Base-by-base conservation (phyloP, 1,284 basidiomycete genomes). In the Coriolopsis trogii region DNA sequence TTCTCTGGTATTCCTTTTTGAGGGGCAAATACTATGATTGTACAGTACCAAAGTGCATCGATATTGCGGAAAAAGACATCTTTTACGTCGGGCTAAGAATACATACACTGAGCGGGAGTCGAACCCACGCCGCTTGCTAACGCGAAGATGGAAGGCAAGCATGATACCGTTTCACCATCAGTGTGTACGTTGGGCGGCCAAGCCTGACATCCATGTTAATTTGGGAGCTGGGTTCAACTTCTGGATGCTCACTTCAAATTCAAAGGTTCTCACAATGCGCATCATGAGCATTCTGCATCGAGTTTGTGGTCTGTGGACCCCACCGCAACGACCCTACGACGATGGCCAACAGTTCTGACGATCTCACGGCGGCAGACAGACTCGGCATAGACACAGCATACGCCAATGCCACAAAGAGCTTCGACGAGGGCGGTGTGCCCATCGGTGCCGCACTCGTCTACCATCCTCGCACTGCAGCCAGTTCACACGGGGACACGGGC, bases 361-460 rank as follows among this genome's bases (percentile, higher is more conserved):
- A 6, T 16, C 26, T 33, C 13, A 25, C 26, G 29, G 44, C 45
- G 18, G 34, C 25, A 10, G 61, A 63, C 56, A 51, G 23, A 6
- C 21, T 59, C 24, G 62, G 65, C 44, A 55, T 70, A 29, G 40
- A 54, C 9, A 40, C 52, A 18, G 78, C 80, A 15, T 63, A 79
- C 23, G 63, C 63, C 6, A 70, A 81, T 51, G 82, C 81, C 0
- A 63, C 60, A 26, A 70, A 73, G 53, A 72, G 78, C 52, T 72
- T 68, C 40, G 54, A 55, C 0, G 75, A 82, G 51, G 80, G 81
- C 1, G 83, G 84, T 0, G 73, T 85, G 28, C 84, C 83, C 4
- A 85, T 86, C 56, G 82, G 84, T 15, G 74, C 77, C 12, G 74
- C 73, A 4, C 67, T 83, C 29, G 57, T 80, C 43, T 64, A 68